Conservation (phyloP, 2,329 filamentous ascomycete genomes). For the Elsinoe perseae region DNA sequence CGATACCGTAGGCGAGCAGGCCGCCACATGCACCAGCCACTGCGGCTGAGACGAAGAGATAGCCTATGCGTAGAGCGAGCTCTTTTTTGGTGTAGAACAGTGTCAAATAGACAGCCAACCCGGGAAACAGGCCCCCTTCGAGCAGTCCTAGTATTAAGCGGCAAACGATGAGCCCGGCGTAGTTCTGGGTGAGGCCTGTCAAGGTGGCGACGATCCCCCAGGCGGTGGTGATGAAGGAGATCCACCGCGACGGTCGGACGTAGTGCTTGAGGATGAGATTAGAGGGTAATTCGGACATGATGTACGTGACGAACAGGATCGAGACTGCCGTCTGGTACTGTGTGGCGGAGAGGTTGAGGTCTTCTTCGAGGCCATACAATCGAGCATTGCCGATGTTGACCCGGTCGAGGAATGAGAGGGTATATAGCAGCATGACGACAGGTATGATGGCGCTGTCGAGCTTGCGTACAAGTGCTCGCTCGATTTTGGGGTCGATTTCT, state of each 20-base stretch:
- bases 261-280: conserved; percentile 41
- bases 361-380: conserved; percentile 56
- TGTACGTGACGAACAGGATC: conserved; percentile 40
- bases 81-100: conserved; percentile 70
- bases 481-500: conserved; percentile 35
- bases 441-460: conserved; percentile 58
- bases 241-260: conserved; percentile 38
- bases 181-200: conserved; percentile 60
- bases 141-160: conserved; percentile 61
- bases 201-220: conserved; percentile 61
- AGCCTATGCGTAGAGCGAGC: conserved; percentile 63
- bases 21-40: conserved; percentile 66
- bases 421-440: conserved; percentile 60
- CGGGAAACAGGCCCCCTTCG: conserved; percentile 64
- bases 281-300: conserved; percentile 39
- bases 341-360: conserved; percentile 52
- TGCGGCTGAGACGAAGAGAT: conserved; percentile 63
- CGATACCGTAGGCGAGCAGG: conserved; percentile 64
- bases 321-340: conserved; percentile 56
- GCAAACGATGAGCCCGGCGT: conserved; percentile 58
- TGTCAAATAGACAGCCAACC: conserved; percentile 61
- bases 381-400: conserved; percentile 53
- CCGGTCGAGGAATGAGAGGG: conserved; percentile 69
- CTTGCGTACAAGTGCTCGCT: conserved; percentile 49
- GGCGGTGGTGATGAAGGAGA: conserved; percentile 53